Conservation (phyloP, 371 early-diverging fungal genomes). For the Rhizopus arrhizus region DNA sequence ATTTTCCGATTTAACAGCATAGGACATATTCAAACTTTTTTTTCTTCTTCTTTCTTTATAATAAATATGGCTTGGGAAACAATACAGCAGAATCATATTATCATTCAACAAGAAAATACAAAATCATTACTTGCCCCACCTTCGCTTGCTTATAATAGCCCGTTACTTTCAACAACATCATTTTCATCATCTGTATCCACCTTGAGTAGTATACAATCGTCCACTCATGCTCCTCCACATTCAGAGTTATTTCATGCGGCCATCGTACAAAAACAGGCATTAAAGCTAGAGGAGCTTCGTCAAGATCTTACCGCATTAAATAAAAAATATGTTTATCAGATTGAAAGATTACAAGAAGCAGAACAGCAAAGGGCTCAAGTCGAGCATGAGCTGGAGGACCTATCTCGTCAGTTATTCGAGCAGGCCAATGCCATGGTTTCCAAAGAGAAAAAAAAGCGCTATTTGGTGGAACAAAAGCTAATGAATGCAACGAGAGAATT, state of each 20-base stretch:
- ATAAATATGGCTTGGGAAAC: background rate
- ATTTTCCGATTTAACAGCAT: background rate
- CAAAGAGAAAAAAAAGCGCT: slow-evolving; percentile 20
- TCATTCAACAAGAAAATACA: background rate
- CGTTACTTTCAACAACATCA: background rate
- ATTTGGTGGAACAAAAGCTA: slow-evolving; percentile 12
- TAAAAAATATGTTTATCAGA: slow-evolving; percentile 24
- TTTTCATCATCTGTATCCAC: slow-evolving; percentile 7
- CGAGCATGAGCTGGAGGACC: slow-evolving; percentile 34
- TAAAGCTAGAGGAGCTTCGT: slow-evolving; percentile 24
- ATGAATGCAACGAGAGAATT: slow-evolving; percentile 11
- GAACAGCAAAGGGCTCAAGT: slow-evolving; percentile 19
- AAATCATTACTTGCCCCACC: background rate
- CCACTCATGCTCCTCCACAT: background rate
- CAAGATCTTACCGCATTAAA: slow-evolving; percentile 18
- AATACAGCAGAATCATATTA: background rate
- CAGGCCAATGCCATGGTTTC: slow-evolving; percentile 40
- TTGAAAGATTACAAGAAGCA: slow-evolving; percentile 15
- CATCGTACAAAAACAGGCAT: slow-evolving; percentile 18
- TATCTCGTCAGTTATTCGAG: slow-evolving; percentile 30
- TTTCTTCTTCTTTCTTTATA: background rate
- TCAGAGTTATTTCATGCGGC: background rate
- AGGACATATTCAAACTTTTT: slow-evolving; percentile 1
- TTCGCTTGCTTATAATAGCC: slow-evolving; percentile 1
- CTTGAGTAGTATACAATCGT: background rate